Conservation (phyloP, 2,329 filamentous ascomycete genomes). For the Hortaea sp. region DNA sequence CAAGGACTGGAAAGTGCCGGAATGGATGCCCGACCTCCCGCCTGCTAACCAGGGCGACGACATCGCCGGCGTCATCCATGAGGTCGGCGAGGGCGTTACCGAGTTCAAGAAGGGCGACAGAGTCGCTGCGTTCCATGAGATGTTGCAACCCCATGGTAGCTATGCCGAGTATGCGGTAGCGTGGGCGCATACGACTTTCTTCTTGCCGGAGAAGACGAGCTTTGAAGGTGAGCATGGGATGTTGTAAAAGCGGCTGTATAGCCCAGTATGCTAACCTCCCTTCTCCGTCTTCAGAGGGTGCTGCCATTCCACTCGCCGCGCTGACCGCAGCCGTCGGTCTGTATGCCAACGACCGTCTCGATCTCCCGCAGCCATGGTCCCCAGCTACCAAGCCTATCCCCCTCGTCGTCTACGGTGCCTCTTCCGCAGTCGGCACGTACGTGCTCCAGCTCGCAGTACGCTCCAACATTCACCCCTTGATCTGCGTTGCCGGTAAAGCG, state of each 20-base stretch:
- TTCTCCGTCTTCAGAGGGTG: slow-evolving; percentile 24
- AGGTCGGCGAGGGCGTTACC: slow-evolving; percentile 44
- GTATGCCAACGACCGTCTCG: slow-evolving; percentile 28
- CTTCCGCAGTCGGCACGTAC: slow-evolving; percentile 49
- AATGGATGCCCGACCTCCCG: slow-evolving; percentile 22
- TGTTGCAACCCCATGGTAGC: slow-evolving; percentile 41
- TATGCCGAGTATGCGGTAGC: slow-evolving; percentile 54
- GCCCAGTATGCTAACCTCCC: neutral
- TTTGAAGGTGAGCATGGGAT: slow-evolving; percentile 38
- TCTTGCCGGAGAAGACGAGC: slow-evolving; percentile 37
- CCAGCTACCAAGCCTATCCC: slow-evolving; percentile 20
- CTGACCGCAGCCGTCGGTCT: slow-evolving; percentile 39
- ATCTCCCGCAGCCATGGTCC: slow-evolving; percentile 32
- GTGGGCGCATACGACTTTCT: slow-evolving; percentile 47
- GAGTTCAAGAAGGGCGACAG: slow-evolving; percentile 50
- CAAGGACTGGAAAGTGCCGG: slow-evolving; percentile 16
- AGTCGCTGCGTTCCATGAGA: slow-evolving; percentile 46
- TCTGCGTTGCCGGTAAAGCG: slow-evolving; percentile 48
- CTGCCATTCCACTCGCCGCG: slow-evolving; percentile 36
- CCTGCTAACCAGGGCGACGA: slow-evolving; percentile 25
- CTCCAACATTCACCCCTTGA: slow-evolving; percentile 50
- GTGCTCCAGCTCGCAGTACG: slow-evolving; percentile 45
- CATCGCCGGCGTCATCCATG: slow-evolving; percentile 37
- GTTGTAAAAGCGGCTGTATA: neutral
- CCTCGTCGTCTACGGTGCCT: slow-evolving; percentile 40